Conservation (phyloP, 352 stramenopile genomes). For the Globisporangium nodosum region DNA sequence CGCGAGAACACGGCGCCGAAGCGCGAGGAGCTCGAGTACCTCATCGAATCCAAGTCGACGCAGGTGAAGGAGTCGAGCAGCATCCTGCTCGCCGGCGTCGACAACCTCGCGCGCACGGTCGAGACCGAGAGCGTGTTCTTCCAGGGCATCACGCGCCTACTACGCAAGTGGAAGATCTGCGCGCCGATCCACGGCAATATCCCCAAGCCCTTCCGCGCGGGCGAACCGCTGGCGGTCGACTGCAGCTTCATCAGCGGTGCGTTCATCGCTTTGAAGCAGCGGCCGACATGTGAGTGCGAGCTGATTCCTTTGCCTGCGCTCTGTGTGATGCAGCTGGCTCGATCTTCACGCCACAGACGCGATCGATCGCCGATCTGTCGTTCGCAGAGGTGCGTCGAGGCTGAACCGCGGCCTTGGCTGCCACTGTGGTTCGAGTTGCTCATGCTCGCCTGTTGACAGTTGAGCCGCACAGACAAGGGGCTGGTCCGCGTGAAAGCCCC, state of each 20-base stretch:
- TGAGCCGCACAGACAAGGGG: constrained; percentile 77
- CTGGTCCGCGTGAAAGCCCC: constrained; percentile 71
- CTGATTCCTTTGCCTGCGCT: not conserved
- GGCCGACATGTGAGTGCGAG: not conserved
- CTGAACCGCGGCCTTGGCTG: not conserved
- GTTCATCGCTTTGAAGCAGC: not conserved
- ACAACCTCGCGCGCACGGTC: constrained; percentile 60
- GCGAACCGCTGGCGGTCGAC: constrained; percentile 77
- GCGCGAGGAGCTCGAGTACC: constrained; percentile 71
- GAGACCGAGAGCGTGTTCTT: constrained; percentile 85
- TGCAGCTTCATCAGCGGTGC: constrained; percentile 80
- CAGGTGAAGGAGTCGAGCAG: constrained; percentile 75
- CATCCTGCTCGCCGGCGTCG: constrained; percentile 68
- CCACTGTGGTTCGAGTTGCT: not conserved
- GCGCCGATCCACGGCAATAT: constrained; percentile 85
- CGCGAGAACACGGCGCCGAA: constrained; percentile 81
- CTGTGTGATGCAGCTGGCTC: constrained; percentile 49
- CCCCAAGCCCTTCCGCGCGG: constrained; percentile 79
- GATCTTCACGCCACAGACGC: constrained; percentile 59
- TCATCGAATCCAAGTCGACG: constrained; percentile 67
- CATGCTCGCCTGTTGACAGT: constrained; percentile 17
- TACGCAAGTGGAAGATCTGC: constrained; percentile 84
- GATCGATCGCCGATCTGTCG: constrained; percentile 70
- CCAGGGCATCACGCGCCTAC: constrained; percentile 65
- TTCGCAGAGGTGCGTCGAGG: constrained; percentile 59